Evolutionary conservation across 2,329 filamentous ascomycete genomes (phyloP).

Genomic region (Diaporthe helianthi): DNA sequence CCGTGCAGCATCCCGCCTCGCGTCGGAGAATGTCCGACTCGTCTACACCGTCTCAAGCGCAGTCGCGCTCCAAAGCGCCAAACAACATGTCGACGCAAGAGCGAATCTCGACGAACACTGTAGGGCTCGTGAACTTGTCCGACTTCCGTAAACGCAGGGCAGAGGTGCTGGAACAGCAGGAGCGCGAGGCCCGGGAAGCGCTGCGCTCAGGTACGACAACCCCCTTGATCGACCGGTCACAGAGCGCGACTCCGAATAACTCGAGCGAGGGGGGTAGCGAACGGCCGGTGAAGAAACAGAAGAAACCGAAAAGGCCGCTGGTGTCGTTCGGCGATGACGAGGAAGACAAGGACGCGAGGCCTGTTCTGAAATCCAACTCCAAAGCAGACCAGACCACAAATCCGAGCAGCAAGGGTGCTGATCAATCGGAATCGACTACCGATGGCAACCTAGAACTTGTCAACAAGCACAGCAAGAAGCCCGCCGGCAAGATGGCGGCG

Average conservation of each 20-base stretch:
- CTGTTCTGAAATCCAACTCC: slow-evolving; percentile 40
- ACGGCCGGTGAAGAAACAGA: slow-evolving; percentile 49
- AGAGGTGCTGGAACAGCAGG: slow-evolving; percentile 90
- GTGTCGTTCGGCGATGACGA: slow-evolving; percentile 74
- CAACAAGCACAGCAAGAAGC: slow-evolving; percentile 38
- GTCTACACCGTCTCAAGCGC: slow-evolving; percentile 33
- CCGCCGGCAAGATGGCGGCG: slow-evolving; percentile 61
- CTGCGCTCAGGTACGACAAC: slow-evolving; percentile 55
- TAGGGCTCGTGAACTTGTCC: slow-evolving; percentile 88
- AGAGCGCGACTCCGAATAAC: slow-evolving; percentile 55
- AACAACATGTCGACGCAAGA: slow-evolving; percentile 82
- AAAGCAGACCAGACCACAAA: slow-evolving; percentile 11
- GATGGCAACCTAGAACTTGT: slow-evolving; percentile 40
- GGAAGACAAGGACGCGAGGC: slow-evolving; percentile 53
- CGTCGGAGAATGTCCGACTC: slow-evolving; percentile 49
- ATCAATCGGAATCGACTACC: neutral
- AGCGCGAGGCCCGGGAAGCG: slow-evolving; percentile 76
- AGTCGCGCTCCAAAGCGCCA: slow-evolving; percentile 70
- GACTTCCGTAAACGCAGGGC: slow-evolving; percentile 97
- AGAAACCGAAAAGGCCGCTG: slow-evolving; percentile 55
- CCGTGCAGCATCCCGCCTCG: neutral
- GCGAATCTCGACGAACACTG: slow-evolving; percentile 82
- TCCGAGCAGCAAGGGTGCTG: slow-evolving; percentile 33
- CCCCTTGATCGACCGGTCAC: slow-evolving; percentile 49
- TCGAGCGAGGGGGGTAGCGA: slow-evolving; percentile 43